phyloP scores from a whole-genome alignment of 1,284 basidiomycete genomes.

The Leccinum brunneo-olivaceum region DNA sequence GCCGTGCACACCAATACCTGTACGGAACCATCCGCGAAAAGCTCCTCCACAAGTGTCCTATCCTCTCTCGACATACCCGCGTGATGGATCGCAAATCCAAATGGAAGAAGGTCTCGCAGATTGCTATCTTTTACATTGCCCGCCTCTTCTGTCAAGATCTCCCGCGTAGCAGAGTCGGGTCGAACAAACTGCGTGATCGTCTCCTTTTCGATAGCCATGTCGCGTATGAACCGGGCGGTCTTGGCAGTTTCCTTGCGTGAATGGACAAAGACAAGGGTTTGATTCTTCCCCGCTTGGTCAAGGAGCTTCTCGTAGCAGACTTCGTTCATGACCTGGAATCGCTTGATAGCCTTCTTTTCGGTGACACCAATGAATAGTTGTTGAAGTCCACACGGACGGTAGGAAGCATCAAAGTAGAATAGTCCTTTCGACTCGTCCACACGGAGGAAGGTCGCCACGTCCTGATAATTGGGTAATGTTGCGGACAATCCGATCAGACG shows the following conservation, averaged over 20 bases:
- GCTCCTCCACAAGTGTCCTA: slow-evolving; percentile 87
- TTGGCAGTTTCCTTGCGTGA: slow-evolving; percentile 94
- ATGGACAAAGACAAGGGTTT: slow-evolving; percentile 94
- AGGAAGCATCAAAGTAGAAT: slow-evolving; percentile 95
- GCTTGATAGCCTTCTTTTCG: slow-evolving; percentile 99
- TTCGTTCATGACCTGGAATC: slow-evolving; percentile 97
- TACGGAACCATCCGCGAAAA: slow-evolving; percentile 89
- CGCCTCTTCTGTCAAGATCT: slow-evolving; percentile 82
- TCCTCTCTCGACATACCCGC: slow-evolving; percentile 98
- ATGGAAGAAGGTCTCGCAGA: slow-evolving; percentile 87
- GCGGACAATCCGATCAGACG: slow-evolving; percentile 94
- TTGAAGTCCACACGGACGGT: slow-evolving; percentile 85
- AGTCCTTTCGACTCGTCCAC: slow-evolving; percentile 90
- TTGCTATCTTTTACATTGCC: slow-evolving; percentile 81
- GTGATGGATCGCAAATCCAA: slow-evolving; percentile 97
- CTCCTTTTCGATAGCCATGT: slow-evolving; percentile 94
- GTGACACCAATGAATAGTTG: slow-evolving; percentile 98
- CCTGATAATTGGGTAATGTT: slow-evolving; percentile 96
- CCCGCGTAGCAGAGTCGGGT: slow-evolving; percentile 82
- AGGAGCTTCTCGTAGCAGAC: slow-evolving; percentile 99
- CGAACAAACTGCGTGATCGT: slow-evolving; percentile 94
- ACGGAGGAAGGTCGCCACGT: slow-evolving; percentile 97
- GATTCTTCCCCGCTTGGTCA: slow-evolving; percentile 87
- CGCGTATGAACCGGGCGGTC: slow-evolving; percentile 91
- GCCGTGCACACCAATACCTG: slow-evolving; percentile 97